A percentile compares a stretch with the other conserved stretches of the same genome.
These are phyloP conservation scores for Pichia gijzeniarum DNA, from an alignment of 805 yeast species.

Conservation along the genomic window DNA sequence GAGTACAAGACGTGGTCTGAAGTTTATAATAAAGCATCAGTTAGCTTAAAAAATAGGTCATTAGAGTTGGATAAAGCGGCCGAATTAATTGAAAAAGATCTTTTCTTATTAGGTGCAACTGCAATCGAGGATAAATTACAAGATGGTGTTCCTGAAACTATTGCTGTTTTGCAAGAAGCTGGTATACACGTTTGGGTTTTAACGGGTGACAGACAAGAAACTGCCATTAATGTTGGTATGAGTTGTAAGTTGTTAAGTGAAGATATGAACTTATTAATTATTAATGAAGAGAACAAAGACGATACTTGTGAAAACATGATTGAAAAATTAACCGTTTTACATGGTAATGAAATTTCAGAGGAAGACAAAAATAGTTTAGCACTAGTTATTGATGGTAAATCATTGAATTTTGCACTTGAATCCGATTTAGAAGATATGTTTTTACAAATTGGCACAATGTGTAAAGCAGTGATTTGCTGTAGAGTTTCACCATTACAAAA, in stretches of 20 bases:
- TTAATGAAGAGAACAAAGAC: slow-evolving; percentile 77
- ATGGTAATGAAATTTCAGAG: slow-evolving; percentile 55
- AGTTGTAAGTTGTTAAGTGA: slow-evolving; percentile 90
- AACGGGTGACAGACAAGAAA: slow-evolving; percentile 98
- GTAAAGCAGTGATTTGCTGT: slow-evolving; percentile 96
- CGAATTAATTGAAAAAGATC: slow-evolving; percentile 73
- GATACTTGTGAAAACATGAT: slow-evolving; percentile 68
- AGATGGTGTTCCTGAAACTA: slow-evolving; percentile 98
- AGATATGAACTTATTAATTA: slow-evolving; percentile 87
- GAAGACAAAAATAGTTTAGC: slow-evolving; percentile 79
- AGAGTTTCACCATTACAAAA: slow-evolving; percentile 97
- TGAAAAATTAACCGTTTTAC: slow-evolving; percentile 70
- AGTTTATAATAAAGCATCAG: slow-evolving; percentile 70
- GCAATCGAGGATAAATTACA: slow-evolving; percentile 97
- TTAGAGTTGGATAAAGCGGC: slow-evolving; percentile 83
- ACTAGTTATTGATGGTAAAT: slow-evolving; percentile 88
- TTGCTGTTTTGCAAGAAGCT: slow-evolving; percentile 89
- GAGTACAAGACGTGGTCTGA: slow-evolving; percentile 71
- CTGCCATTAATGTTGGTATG: slow-evolving; percentile 98
- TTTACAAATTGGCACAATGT: slow-evolving; percentile 71
- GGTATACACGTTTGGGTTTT: slow-evolving; percentile 97
- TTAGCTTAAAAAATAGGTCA: slow-evolving; percentile 68
- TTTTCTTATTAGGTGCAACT: slow-evolving; percentile 88
- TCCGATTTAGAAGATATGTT: slow-evolving; percentile 71
- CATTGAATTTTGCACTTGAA: slow-evolving; percentile 80